A percentile compares a stretch with the other conserved stretches of the same genome.
Evolutionary conservation across 78 protist genomes (phyloP).

Genomic region (Reticulomyxa filosa): DNA sequence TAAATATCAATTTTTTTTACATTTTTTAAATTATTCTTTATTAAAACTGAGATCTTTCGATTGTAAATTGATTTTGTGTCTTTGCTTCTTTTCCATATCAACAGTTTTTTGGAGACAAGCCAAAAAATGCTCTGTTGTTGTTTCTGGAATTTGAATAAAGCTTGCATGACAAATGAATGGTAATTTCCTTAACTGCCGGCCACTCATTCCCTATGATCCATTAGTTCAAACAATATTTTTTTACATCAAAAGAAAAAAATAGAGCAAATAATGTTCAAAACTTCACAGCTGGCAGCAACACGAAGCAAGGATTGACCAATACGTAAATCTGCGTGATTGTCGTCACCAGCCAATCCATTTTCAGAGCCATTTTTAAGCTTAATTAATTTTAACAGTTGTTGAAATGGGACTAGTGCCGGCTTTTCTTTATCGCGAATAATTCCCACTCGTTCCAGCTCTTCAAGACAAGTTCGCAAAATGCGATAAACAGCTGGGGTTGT

Average conservation of each 20-base stretch:
- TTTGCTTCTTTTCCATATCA: too few relatives aligned
- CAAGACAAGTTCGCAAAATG: neutral
- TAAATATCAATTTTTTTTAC: too few relatives aligned
- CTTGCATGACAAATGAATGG: neutral
- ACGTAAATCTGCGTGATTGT: neutral
- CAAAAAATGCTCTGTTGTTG: too few relatives aligned
- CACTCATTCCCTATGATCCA: constrained; percentile 2
- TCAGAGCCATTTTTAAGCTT: neutral
- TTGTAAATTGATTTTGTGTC: too few relatives aligned
- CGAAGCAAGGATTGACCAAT: neutral
- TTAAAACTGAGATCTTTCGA: too few relatives aligned
- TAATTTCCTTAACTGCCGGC: neutral
- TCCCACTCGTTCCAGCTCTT: neutral
- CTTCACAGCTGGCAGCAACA: neutral
- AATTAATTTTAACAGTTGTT: neutral
- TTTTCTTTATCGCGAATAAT: neutral
- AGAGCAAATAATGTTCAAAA: neutral
- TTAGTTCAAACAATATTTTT: neutral
- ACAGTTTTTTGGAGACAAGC: too few relatives aligned
- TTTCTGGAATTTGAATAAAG: too few relatives aligned
- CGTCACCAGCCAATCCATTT: neutral
- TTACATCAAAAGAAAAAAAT: neutral
- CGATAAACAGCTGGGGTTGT: neutral
- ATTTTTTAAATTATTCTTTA: too few relatives aligned
- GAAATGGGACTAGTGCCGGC: too few relatives aligned